Conservation (phyloP, 2,329 filamentous ascomycete species). For the Colletotrichum graminicola region DNA sequence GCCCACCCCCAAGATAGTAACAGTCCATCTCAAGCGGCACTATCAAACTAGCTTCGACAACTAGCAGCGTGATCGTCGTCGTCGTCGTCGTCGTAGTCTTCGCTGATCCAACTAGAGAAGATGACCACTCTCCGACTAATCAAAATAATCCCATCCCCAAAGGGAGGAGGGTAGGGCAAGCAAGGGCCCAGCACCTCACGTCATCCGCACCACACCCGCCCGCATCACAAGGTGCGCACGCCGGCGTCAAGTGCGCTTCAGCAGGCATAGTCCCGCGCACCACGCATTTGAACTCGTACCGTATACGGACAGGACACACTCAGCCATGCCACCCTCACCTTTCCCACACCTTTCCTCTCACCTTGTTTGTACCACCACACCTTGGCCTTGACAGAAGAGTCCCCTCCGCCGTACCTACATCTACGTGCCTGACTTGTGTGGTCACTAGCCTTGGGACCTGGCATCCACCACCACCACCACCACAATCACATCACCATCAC, state of each 20-base stretch:
- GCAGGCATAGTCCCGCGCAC: not conserved
- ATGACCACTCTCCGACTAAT: not conserved
- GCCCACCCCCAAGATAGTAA: not conserved
- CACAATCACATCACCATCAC: not conserved
- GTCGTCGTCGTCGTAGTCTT: not conserved
- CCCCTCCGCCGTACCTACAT: conserved; percentile 10
- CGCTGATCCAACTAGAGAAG: not conserved
- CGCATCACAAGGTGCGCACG: conserved; percentile 6
- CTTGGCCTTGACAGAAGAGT: not conserved
- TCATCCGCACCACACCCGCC: conserved; percentile 23
- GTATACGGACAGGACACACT: not conserved
- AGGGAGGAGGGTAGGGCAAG: no score
- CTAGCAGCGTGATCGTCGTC: not conserved
- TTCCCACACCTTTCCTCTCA: conserved; percentile 2
- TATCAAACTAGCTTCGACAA: not conserved
- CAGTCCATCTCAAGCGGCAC: not conserved
- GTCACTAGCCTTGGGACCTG: conserved; percentile 9
- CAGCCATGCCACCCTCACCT: not conserved
- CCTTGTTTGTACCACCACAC: not conserved
- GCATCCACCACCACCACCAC: not conserved
- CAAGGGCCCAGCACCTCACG: conserved; percentile 22
- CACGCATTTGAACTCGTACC: not conserved
- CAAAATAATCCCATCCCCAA: not conserved
- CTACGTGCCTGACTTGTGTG: conserved; percentile 18
- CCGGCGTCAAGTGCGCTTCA: conserved; percentile 23